Evolutionary conservation across 306 rosid species (phyloP), one percentile per base, ranked within the genome.

Genomic region (Medicago lupulina): DNA sequence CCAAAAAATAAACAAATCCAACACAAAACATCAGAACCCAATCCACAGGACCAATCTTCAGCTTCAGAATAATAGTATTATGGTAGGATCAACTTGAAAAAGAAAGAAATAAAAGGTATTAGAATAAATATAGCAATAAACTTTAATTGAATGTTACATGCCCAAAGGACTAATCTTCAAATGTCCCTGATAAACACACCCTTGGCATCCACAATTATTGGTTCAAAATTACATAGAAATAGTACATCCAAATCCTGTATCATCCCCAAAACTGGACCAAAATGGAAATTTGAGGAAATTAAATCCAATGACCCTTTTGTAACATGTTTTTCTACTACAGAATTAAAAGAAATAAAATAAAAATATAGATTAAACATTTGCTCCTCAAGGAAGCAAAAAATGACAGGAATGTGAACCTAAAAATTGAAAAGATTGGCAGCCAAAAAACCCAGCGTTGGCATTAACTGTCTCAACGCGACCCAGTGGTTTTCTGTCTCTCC

Each of bases 201-300:
- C 81, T 49, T 10, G 80, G 73, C 84, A 81, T 60, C 71, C 70
- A 82, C 79, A 71, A 81, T 85, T 81, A 80, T 79, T 76, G 63
- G 67, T 70, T 76, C 63, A 76, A 77, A 65, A 83, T 73, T 79
- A 84, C 88, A 85, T 54, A 78, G 82, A 84, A 70, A 77, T 79
- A 83, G 74, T 58, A 71, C 71, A 54, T 65, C 83, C 85, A 69
- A 71, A 77, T 74, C 84, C 85, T 73, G 72, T 69, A 70, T 67
- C 73, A 83, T 74, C 88, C 90, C 82, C 96, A 86, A 89, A 89
- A 85, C 78, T 80, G 89, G 83, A 83, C 81, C 87, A 76, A 73
- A 54, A 75, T 80, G 86, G 86, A 82, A 80, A 76, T 70, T 71
- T 28, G 59, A 73, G 60, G 77, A 86, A 44, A 36, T 70, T 28